These are phyloP conservation scores for Blastobotrys terrestris DNA, from an alignment of 805 yeast species.

Conservation along the genomic window DNA sequence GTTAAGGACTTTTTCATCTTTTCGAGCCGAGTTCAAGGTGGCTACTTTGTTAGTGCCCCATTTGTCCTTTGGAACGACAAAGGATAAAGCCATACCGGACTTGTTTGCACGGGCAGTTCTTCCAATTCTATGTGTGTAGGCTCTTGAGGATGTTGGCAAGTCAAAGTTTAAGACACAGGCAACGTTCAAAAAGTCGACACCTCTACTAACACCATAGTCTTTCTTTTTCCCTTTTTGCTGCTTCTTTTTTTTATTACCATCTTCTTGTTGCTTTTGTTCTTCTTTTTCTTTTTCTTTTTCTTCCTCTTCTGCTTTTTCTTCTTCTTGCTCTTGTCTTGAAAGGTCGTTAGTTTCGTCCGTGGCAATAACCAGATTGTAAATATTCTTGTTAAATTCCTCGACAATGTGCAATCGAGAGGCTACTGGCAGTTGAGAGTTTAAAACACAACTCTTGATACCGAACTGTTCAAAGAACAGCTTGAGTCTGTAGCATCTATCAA, in stretches of 20 bases:
- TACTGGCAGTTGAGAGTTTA: slow-evolving; percentile 87
- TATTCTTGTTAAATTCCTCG: slow-evolving; percentile 88
- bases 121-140: slow-evolving; percentile 91
- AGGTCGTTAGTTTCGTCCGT: slow-evolving; percentile 80
- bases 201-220: slow-evolving; percentile 93
- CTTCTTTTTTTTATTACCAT: slow-evolving; percentile 16
- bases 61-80: slow-evolving; percentile 76
- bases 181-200: slow-evolving; percentile 93
- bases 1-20: slow-evolving; percentile 78
- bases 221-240: slow-evolving; percentile 41
- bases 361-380: slow-evolving; percentile 82
- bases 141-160: slow-evolving; percentile 79
- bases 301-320: slow-evolving; percentile 25
- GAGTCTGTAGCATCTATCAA: slow-evolving; percentile 91
- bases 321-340: slow-evolving; percentile 43
- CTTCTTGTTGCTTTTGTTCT: slow-evolving; percentile 8
- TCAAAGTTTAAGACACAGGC: slow-evolving; percentile 96
- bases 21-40: slow-evolving; percentile 57
- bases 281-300: slow-evolving; percentile 24
- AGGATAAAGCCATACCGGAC: slow-evolving; percentile 89
- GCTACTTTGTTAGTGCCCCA: slow-evolving; percentile 88
- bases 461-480: slow-evolving; percentile 90
- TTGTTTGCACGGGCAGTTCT: slow-evolving; percentile 98
- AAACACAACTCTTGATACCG: slow-evolving; percentile 80
- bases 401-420: slow-evolving; percentile 92